Evolutionary conservation across 768 basidiomycete genomes (phyloP), one percentile per base, ranked within the genome.

Genomic region (Gloeostereum incarnatum): DNA sequence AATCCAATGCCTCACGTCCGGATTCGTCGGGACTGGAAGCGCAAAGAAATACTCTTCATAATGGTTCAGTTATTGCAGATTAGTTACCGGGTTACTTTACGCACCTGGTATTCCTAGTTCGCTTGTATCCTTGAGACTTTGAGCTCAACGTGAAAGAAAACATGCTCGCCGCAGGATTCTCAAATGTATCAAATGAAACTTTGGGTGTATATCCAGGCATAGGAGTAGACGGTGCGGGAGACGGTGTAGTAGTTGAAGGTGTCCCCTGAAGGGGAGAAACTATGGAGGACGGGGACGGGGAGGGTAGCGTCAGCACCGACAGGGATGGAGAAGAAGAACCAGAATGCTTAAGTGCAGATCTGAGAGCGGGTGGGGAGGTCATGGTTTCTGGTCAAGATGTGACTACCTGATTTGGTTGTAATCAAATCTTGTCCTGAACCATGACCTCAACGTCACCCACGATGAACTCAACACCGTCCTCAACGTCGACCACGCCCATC

Each of bases 11-110:
- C 49, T 91, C 78, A 5, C 69, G 60, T 0, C 93, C 93, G 42
- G 83, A 87, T 60, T 94, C 92, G 49, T 96, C 92, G 0, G 81
- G 67, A 31, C 86, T 87, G 1, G 88, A 72, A 0, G 93, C 93
- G 42, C 91, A 93, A 1, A 96, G 69, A 58, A 90, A 98, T 1
- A 87, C 87, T 0, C 94, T 44, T 13, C 17, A 10, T 36, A 21
- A 11, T 11, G 7, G 2, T 24, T 35, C 19, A 35, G 33, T 11
- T 14, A 9, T 18, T 9, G 33, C 11, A 20, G 19, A 14, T 11
- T 3, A 35, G 10, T n/a, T n/a, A 35, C 4, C 2, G 19, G 3
- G 19, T 19, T 13, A 20, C 3, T 35, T 35, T n/a, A 35, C 24
- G 21, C 17, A 39, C 43, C 43, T 72, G 1, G 91, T 93, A 36